Conservation (phyloP, 371 early-diverging fungal species). For the Funneliformis caledonium region DNA sequence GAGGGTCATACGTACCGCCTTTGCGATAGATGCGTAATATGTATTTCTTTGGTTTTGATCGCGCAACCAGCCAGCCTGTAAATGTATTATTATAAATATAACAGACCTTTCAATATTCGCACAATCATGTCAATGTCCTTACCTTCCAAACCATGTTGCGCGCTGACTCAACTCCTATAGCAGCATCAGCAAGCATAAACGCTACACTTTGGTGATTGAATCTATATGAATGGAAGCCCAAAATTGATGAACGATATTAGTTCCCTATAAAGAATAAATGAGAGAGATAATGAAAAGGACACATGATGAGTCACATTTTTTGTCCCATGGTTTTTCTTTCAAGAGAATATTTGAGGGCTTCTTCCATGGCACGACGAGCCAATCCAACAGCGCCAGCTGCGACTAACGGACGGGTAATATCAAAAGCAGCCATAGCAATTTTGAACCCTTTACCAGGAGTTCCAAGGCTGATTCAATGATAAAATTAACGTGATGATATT, state of each 20-base stretch:
- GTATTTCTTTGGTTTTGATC: constrained; percentile 90
- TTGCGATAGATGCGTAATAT: constrained; percentile 94
- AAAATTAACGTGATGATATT: constrained; percentile 18
- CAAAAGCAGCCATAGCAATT: constrained; percentile 97
- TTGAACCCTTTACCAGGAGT: constrained; percentile 88
- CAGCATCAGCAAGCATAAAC: constrained; percentile 98
- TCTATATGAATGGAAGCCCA: constrained; percentile 2
- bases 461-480: constrained; percentile 52
- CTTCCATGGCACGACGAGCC: constrained; percentile 93
- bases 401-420: constrained; percentile 92
- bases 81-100: background rate
- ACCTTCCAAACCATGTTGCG: constrained; percentile 82
- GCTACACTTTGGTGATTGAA: constrained; percentile 91
- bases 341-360: constrained; percentile 86
- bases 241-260: background rate
- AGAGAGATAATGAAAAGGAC: background rate
- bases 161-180: constrained; percentile 86
- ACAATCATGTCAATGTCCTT: constrained; percentile 23
- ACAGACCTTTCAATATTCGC: background rate
- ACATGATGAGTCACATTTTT: constrained; percentile 55
- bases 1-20: constrained; percentile 54
- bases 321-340: constrained; percentile 97
- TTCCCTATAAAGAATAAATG: background rate
- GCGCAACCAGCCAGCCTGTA: constrained; percentile 78
- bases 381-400: constrained; percentile 92